A percentile compares a stretch with the other conserved stretches of the same genome.
Conservation (phyloP, 2,329 filamentous ascomycete genomes). For the Stromatinia cepivora region DNA sequence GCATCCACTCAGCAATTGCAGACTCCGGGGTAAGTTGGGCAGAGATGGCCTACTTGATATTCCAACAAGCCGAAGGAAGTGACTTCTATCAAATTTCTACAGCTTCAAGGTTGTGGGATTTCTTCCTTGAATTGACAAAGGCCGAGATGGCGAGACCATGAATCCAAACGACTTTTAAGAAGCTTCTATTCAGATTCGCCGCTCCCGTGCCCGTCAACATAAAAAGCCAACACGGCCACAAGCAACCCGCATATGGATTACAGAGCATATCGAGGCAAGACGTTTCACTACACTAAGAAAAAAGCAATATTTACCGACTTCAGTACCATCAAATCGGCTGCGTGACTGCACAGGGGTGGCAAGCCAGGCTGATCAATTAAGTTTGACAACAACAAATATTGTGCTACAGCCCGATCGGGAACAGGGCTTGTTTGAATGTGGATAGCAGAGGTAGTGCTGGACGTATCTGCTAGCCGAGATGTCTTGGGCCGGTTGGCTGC, state of each 20-base stretch:
- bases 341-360: conserved; percentile 35
- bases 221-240: conserved; percentile 32
- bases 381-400: conserved; percentile 40
- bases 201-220: conserved; percentile 38
- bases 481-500: conserved; percentile 47
- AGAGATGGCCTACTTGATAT: conserved; percentile 22
- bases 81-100: conserved; percentile 27
- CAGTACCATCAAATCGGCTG: conserved; percentile 32
- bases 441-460: conserved; percentile 31
- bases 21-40: conserved; percentile 29
- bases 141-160: conserved; percentile 30
- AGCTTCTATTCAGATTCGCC: conserved; percentile 37
- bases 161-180: conserved; percentile 35
- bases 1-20: conserved; percentile 34
- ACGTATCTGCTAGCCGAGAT: conserved; percentile 38
- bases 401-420: conserved; percentile 38
- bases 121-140: conserved; percentile 27
- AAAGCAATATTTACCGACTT: conserved; percentile 33
- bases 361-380: conserved; percentile 33
- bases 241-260: conserved; percentile 35
- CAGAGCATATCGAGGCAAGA: conserved; percentile 38
- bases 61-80: conserved; percentile 24
- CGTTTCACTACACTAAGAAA: conserved; percentile 36
- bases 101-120: conserved; percentile 18
- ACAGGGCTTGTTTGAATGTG: conserved; percentile 40